Evolutionary conservation across 1,139 yeast species (phyloP).

Genomic region (Yamadazyma triangularis): DNA sequence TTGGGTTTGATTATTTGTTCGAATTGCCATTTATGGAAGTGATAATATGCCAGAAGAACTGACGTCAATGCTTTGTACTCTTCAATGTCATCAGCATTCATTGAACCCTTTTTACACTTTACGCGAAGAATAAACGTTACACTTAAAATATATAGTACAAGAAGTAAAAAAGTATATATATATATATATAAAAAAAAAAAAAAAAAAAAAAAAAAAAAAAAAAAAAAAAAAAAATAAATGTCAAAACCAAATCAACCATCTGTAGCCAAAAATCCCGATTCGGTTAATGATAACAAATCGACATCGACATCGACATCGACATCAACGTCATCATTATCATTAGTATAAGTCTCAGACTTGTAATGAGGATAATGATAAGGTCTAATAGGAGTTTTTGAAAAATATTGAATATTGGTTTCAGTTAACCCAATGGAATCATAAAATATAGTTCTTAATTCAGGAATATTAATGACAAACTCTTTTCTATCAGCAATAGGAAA

Average conservation of each 20-base stretch:
- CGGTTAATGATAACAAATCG: conserved; percentile 14
- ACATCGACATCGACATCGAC: conserved; percentile 7
- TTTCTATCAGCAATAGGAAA: conserved; percentile 30
- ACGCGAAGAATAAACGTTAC: too few relatives aligned
- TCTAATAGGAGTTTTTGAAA: conserved; percentile 21
- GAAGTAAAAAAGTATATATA: too few relatives aligned
- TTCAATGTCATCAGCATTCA: conserved; percentile 61
- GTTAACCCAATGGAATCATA: conserved; percentile 19
- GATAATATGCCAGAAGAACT: conserved; percentile 33
- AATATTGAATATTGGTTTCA: conserved; percentile 25
- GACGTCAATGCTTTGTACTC: conserved; percentile 37
- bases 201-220: too few relatives aligned
- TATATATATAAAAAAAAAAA: too few relatives aligned
- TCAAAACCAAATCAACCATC: conserved; percentile 6
- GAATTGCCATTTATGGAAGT: conserved; percentile 31
- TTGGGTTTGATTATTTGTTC: conserved; percentile 35
- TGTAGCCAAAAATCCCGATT: conserved; percentile 14
- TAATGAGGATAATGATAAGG: conserved; percentile 27
- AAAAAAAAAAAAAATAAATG: too few relatives aligned
- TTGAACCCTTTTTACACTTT: too few relatives aligned
- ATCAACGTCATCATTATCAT: conserved; percentile 3
- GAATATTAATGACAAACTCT: conserved; percentile 23
- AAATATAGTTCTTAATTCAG: conserved; percentile 22
- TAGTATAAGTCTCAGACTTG: conserved; percentile 1
- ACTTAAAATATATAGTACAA: too few relatives aligned